phyloP scores from a whole-genome alignment of 345 rosid species.

The Geranium rotundifolium region DNA sequence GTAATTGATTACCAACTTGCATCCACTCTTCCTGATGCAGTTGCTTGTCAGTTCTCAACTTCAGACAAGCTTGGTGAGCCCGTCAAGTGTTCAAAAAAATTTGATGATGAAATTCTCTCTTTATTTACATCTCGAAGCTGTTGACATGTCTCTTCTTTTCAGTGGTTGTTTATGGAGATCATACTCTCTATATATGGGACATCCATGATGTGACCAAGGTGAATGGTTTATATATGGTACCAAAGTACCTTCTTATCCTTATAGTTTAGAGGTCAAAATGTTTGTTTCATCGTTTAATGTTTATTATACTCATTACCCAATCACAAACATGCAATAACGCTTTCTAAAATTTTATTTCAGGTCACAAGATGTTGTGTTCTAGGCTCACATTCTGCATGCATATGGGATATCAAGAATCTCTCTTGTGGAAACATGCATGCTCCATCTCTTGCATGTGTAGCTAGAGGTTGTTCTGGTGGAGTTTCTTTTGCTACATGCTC shows the following conservation, averaged over 20 bases:
- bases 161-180: slow-evolving; percentile 75
- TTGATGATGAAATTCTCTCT: slow-evolving; percentile 1
- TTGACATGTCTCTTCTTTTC: slow-evolving; percentile 18
- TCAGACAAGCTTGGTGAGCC: slow-evolving; percentile 49
- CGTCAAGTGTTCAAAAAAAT: slow-evolving; percentile 3
- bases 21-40: slow-evolving; percentile 45
- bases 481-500: slow-evolving; percentile 83
- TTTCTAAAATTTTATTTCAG: slow-evolving; percentile 21
- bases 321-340: slow-evolving; percentile 10
- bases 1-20: slow-evolving; percentile 18
- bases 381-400: slow-evolving; percentile 64
- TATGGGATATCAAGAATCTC: slow-evolving; percentile 77
- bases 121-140: slow-evolving; percentile 4
- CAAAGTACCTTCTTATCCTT: background rate
- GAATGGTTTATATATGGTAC: slow-evolving; percentile 8
- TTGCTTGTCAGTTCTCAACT: slow-evolving; percentile 72
- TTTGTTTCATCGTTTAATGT: background rate
- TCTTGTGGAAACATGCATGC: slow-evolving; percentile 68
- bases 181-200: slow-evolving; percentile 64
- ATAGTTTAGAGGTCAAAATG: background rate
- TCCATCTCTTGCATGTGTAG: slow-evolving; percentile 56
- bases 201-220: slow-evolving; percentile 58
- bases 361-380: slow-evolving; percentile 52
- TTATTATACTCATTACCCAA: too few species aligned
- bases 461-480: slow-evolving; percentile 77